Evolutionary conservation across 2,329 filamentous ascomycete genomes (phyloP), one percentile per base, ranked within the genome.

Genomic region (Stagonosporopsis tanaceti): DNA sequence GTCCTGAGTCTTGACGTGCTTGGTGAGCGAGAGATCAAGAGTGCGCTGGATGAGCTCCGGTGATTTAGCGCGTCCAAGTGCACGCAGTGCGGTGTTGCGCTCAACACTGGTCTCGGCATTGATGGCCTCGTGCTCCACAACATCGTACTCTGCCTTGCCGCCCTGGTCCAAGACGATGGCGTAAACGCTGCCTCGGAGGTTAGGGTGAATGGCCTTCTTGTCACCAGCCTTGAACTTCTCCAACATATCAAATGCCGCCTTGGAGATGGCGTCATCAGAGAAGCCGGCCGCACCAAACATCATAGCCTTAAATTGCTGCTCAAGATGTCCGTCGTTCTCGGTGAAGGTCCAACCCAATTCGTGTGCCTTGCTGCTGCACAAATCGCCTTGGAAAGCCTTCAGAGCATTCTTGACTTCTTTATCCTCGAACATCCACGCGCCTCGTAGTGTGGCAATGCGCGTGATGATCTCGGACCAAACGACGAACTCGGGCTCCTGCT

Each of bases 381-480:
- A 84, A 11, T 91, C 86, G 62, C 89, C 85, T 74, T 96, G 89
- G 83, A 97, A 97, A 14, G 86, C 84, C 79, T 93, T 91, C 40
- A 98, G 83, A 5, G 90, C 91, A 61, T 93, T 87, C 65, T 87
- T 89, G 47, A 87, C 80, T 37, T 87, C 82, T 60, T 89, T 77
- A 57, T 96, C 90, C 76, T 97, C 92, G 64, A 96, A 96, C 45
- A 94, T 82, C 93, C 93, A 98, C 7, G 94, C 91, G 50, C 85
- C 85, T 65, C 93, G 90, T 34, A 98, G 85, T n/a, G 88, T 84
- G 24, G 85, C 87, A 57, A 97, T 85, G 44, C 93, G 89, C 42
- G 89, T 85, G 47, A 93, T 85, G 57, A 98, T 91, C 77, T 97
- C 93, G 65, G 92, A 93, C 94, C 94, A 98, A 3, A 98, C 94